Conservation (phyloP, 2,329 filamentous ascomycete genomes). For the Gaeumannomyces sp. region DNA sequence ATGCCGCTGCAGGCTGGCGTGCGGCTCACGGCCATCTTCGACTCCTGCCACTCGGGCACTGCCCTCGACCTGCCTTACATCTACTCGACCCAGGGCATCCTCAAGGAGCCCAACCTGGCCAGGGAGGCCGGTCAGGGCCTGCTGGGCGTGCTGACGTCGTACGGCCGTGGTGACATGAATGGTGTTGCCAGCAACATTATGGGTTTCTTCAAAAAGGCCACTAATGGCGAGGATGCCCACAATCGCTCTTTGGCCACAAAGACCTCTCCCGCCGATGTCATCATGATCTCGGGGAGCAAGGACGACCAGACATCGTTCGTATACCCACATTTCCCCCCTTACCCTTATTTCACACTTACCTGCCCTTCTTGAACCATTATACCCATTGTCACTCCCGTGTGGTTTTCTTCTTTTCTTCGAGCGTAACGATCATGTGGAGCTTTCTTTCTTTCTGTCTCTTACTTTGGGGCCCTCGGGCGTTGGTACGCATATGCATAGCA, state of each 20-base stretch:
- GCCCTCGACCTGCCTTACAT: constrained; percentile 62
- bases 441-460: constrained; percentile 2
- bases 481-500: not conserved
- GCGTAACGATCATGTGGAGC: too few species aligned
- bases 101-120: constrained; percentile 63
- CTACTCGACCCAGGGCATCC: constrained; percentile 61
- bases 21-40: constrained; percentile 56
- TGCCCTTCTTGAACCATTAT: constrained; percentile 8
- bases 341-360: constrained; percentile 14
- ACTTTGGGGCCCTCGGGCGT: not conserved
- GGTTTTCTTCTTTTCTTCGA: constrained; percentile 14
- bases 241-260: constrained; percentile 79
- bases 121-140: constrained; percentile 62
- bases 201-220: constrained; percentile 84
- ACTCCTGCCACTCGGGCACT: constrained; percentile 62
- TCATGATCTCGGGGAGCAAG: constrained; percentile 98
- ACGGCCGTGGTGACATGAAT: constrained; percentile 66
- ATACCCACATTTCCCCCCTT: constrained; percentile 17
- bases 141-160: constrained; percentile 52
- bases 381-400: constrained; percentile 10
- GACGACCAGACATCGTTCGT: constrained; percentile 89
- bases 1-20: constrained; percentile 49
- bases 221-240: constrained; percentile 73
- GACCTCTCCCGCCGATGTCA: constrained; percentile 88
- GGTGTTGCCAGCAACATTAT: constrained; percentile 76